Base-by-base conservation (phyloP, 2,329 filamentous ascomycete species). In the Xylariaceae sp. region DNA sequence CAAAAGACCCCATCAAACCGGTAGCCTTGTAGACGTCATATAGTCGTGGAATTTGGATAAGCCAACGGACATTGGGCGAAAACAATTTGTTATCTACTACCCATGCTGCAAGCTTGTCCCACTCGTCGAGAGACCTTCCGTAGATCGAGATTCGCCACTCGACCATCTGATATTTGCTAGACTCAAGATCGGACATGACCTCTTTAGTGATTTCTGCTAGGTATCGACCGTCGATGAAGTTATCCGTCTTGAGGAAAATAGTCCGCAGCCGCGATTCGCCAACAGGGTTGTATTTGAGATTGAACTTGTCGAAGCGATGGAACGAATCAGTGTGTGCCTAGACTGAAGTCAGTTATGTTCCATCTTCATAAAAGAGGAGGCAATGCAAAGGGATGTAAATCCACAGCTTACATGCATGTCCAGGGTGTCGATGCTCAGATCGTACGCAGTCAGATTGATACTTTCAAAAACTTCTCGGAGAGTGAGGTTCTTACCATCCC, bases 91-190 rank as follows among this genome's bases (percentile, higher is more conserved):
- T 96, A 77, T 98, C 93, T 16, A 98, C 87, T 7, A 99, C 92
- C 95, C 95, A 99, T 2, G 90, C 91, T 2, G 95, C 95, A 49
- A 99, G 84, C 71, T 96, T 99, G 70, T 98, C 93, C 95, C 95
- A 99, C 73, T 99, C 95, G 60, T 96, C 88, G 41, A 96, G 82
- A 2, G 89, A 89, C 70, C 91, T 90, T 60, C 95, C 95, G 68
- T 99, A 99, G 62, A 99, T 91, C 20, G 93, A 97, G 64, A 99
- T 96, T 43, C 95, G 91, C 93, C 96, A 99, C 77, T 99, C 95
- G 1, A 95, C 95, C 90, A 99, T 97, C 73, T 99, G 95, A 70
- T 99, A 99, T 73, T 99, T 99, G 83, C 93, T 97, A 47, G 93
- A 96, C 74, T 99, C 95, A 29, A 99, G 79, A 81, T 99, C 95